Percentiles rank a stretch among this genome's conserved stretches.
These are phyloP conservation scores for Aschersonia sp. DNA, from an alignment of 2,329 filamentous ascomycete genomes.

Conservation along the genomic window DNA sequence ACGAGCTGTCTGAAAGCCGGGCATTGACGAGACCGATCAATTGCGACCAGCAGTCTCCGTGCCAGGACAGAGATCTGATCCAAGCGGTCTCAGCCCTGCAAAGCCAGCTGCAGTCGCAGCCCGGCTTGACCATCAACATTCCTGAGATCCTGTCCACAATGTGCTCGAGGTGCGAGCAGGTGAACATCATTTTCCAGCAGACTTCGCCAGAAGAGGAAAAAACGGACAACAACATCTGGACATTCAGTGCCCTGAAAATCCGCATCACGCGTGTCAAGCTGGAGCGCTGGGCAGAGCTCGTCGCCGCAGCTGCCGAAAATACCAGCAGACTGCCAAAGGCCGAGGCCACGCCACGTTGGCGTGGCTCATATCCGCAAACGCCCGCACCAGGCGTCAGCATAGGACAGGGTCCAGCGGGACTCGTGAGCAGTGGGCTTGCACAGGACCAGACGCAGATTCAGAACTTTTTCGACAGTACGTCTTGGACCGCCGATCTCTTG, in stretches of 20 bases:
- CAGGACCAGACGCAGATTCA: conserved; percentile 10
- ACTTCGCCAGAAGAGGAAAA: conserved; percentile 15
- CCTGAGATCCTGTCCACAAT: conserved; percentile 25
- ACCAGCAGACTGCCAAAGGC: conserved; percentile 6
- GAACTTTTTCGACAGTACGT: conserved; percentile 12
- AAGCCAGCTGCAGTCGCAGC: conserved; percentile 25
- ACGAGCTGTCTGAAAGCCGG: conserved; percentile 1
- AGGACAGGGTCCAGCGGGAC: neutral
- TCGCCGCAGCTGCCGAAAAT: conserved; percentile 19
- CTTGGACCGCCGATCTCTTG: conserved; percentile 16
- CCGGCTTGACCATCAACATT: conserved; percentile 29
- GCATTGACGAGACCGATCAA: neutral
- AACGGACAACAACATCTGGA: conserved; percentile 31
- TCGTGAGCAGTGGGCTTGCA: conserved; percentile 7
- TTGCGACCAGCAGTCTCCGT: conserved; percentile 2
- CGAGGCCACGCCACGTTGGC: conserved; percentile 4
- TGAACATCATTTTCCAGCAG: conserved; percentile 20
- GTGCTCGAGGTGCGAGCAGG: conserved; percentile 26
- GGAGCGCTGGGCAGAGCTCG: conserved; percentile 30
- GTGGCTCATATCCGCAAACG: conserved; percentile 6
- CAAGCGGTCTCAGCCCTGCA: conserved; percentile 25
- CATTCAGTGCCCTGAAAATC: conserved; percentile 30
- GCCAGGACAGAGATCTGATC: conserved; percentile 22
- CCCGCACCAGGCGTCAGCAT: conserved; percentile 1
- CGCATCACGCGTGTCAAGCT: conserved; percentile 30